Conservation (phyloP, 164 flowering plant species). For the Umbellularia californica region DNA sequence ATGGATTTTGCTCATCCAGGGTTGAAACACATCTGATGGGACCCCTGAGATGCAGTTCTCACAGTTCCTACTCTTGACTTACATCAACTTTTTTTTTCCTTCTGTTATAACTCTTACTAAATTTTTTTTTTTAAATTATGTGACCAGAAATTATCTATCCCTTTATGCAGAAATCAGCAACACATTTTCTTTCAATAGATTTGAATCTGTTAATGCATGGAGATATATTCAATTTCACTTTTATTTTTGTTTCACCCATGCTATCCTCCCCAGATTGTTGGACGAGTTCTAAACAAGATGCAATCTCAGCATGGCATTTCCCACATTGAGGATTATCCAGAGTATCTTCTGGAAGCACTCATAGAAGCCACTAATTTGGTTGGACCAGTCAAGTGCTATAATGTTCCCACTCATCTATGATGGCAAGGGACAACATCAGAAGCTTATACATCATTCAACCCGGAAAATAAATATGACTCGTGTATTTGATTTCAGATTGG, state of each 20-base stretch:
- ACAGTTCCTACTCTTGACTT: no score
- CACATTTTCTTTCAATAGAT: not conserved
- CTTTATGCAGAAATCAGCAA: no score
- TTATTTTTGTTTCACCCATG: not conserved
- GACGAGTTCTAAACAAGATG: slow-evolving; percentile 54
- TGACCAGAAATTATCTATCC: no score
- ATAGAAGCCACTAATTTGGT: slow-evolving; percentile 54
- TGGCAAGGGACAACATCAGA: not conserved
- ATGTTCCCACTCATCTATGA: slow-evolving; percentile 9
- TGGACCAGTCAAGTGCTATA: slow-evolving; percentile 56
- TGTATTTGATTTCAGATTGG: no score
- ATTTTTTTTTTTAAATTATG: no score
- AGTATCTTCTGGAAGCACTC: slow-evolving; percentile 55
- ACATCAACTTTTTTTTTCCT: no score
- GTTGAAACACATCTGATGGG: no score
- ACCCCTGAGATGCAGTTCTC: no score
- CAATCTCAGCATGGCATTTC: slow-evolving; percentile 36
- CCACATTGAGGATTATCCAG: slow-evolving; percentile 52
- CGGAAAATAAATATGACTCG: not conserved
- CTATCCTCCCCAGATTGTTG: slow-evolving; percentile 53
- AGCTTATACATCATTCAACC: not conserved
- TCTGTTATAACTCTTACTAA: no score
- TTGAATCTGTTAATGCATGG: not conserved
- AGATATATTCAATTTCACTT: not conserved
- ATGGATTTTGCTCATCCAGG: no score